Conservation (phyloP, 1,139 yeast genomes). For the Yamadazyma songkhlaensis region DNA sequence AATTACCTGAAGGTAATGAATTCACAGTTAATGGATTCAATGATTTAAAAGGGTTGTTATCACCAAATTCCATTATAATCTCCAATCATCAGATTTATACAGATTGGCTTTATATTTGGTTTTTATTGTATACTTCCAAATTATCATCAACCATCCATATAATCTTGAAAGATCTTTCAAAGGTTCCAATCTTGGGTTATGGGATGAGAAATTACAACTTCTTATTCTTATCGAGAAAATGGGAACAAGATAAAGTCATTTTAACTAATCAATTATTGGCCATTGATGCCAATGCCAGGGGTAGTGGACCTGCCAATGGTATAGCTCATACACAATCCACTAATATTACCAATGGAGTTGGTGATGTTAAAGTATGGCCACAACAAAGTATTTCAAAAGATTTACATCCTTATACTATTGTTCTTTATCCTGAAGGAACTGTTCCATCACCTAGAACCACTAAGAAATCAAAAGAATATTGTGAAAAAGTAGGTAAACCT, state of each 20-base stretch:
- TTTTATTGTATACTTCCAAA: conserved; percentile 63
- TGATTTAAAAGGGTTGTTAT: conserved; percentile 29
- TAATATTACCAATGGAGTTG: conserved; percentile 14
- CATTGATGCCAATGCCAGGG: conserved; percentile 54
- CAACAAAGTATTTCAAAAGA: conserved; percentile 26
- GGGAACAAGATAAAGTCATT: conserved; percentile 70
- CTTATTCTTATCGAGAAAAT: conserved; percentile 77
- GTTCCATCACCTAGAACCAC: conserved; percentile 70
- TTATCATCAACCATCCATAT: conserved; percentile 68
- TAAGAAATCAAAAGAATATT: conserved; percentile 54
- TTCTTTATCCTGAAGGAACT: conserved; percentile 95
- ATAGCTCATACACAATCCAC: conserved; percentile 31
- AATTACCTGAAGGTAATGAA: conserved; percentile 16
- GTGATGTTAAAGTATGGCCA: conserved; percentile 36
- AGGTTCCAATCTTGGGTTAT: conserved; percentile 75
- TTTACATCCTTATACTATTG: conserved; percentile 50
- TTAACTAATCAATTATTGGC: conserved; percentile 55
- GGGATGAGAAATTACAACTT: conserved; percentile 85
- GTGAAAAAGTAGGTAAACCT: conserved; percentile 47
- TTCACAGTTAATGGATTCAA: conserved; percentile 17
- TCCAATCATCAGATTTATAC: conserved; percentile 92
- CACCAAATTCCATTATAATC: conserved; percentile 58
- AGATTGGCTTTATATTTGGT: conserved; percentile 96
- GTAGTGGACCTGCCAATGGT: conserved; percentile 52
- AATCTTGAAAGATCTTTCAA: conserved; percentile 72